Evolutionary conservation across 768 basidiomycete genomes (phyloP).

Genomic region (Lactarius psammicola): DNA sequence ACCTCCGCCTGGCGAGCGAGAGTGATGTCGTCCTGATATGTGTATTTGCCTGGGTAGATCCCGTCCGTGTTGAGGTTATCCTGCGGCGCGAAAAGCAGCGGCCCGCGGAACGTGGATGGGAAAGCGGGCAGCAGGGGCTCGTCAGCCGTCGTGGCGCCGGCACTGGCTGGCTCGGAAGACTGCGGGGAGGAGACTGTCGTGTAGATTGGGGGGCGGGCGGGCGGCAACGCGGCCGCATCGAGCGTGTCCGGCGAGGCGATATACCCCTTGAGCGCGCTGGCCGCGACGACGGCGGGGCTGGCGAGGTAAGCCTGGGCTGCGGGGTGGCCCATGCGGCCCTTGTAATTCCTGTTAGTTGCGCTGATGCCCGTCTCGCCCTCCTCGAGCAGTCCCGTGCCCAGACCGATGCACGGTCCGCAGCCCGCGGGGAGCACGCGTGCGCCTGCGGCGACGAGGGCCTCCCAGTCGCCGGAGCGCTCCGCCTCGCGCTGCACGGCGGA

Average conservation of each 20-base stretch:
- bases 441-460: constrained; percentile 77
- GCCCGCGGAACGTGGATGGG: constrained; percentile 78
- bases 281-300: constrained; percentile 95
- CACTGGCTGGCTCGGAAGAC: too few species aligned
- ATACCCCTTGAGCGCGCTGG: constrained; percentile 88
- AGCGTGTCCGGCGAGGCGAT: constrained; percentile 81
- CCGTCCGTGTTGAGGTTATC: constrained; percentile 98
- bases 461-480: constrained; percentile 86
- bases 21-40: constrained; percentile 98
- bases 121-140: constrained; percentile 81
- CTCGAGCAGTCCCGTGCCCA: constrained; percentile 88
- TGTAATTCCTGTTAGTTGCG: constrained; percentile 98
- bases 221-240: constrained; percentile 51
- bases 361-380: constrained; percentile 96
- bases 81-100: constrained; percentile 89
- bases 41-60: constrained; percentile 98
- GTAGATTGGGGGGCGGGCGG: constrained; percentile 54
- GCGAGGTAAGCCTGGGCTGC: constrained; percentile 95
- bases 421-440: constrained; percentile 93
- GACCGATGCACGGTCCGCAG: constrained; percentile 97
- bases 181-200: constrained; percentile 41
- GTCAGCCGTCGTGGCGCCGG: constrained; percentile 34
- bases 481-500: constrained; percentile 90
- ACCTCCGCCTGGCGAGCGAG: constrained; percentile 91
- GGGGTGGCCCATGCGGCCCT: constrained; percentile 97